Evolutionary conservation across 2,329 filamentous ascomycete species (phyloP), one percentile per base, ranked within the genome.

Genomic region (Talaromyces sp.): DNA sequence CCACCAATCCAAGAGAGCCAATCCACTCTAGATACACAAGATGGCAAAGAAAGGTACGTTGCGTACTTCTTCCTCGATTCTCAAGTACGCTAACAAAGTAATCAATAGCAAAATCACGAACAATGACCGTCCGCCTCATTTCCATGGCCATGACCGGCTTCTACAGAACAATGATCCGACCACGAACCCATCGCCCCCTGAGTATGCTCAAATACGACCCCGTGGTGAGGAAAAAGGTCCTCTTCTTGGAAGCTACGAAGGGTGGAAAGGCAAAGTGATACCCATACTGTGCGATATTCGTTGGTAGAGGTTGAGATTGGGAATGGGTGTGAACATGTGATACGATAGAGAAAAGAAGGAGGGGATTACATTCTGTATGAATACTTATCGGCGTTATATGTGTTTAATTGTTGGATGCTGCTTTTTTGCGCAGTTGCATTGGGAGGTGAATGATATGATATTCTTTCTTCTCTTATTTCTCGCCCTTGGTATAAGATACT

Each of bases 191-290:
- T 68, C 85, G 90, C 52, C 93, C 96, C 64, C 86, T 99, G 81
- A 96, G 93, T 82, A 95, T 99, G 92, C 83, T 99, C 73, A 99
- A 99, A 84, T 99, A 99, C 81, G 95, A 99, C 77, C 95, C 95
- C 49, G 93, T 99, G 69, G 95, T 99, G 63, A 91, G 93, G 78
- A 92, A 94, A 83, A 91, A 97, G 82, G 95, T 99, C 37, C 85
- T 99, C 35, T 99, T 99, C 80, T 86, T 98, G 65, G 95, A 99
- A 78, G 88, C 91, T 75, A 97, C 96, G 77, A 90, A 92, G 76
- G 90, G 89, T 77, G 85, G 85, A 64, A 88, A 86, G 80, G 71
- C 72, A 54, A 77, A 76, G 73, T 80, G 73, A 73, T 64, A n/a
- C 49, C 33, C 11, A 37, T 39, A 25, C 33, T 39, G 33, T 39